Percentiles rank a stretch among this genome's conserved stretches.
phyloP scores from a whole-genome alignment of 2,329 filamentous ascomycete species.

The Colletotrichum sp. region DNA sequence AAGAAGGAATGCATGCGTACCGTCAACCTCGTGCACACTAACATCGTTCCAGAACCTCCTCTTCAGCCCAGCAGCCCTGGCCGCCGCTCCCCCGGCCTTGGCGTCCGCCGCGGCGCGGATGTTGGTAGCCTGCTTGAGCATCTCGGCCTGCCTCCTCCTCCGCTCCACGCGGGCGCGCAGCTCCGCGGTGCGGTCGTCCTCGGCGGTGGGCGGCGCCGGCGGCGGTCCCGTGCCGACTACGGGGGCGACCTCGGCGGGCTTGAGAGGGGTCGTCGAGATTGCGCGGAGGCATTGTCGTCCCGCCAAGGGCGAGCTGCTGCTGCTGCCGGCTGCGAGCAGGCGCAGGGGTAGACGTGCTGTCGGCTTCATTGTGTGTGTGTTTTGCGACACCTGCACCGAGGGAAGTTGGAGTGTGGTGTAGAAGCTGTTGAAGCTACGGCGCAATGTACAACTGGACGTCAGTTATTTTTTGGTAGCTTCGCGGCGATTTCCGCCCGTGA shows the following conservation, averaged over 20 bases:
- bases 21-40: conserved; percentile 68
- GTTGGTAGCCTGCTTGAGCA: conserved; percentile 57
- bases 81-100: conserved; percentile 26
- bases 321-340: conserved; percentile 9
- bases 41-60: conserved; percentile 93
- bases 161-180: conserved; percentile 49
- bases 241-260: conserved; percentile 53
- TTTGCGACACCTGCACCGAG: neutral
- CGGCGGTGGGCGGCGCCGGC: conserved; percentile 55
- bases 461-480: conserved; percentile 10
- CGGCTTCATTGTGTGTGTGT: conserved; percentile 42
- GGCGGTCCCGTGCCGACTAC: conserved; percentile 64
- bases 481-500: neutral
- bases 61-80: conserved; percentile 53
- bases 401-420: neutral
- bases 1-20: conserved; percentile 43
- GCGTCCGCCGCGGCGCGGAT: conserved; percentile 39
- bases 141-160: conserved; percentile 58
- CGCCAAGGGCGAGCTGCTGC: neutral
- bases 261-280: conserved; percentile 28
- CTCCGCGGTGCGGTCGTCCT: conserved; percentile 32
- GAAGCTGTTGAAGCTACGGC: neutral
- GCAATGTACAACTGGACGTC: neutral
- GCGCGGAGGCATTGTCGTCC: conserved; percentile 31
- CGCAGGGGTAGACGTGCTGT: conserved; percentile 42